Evolutionary conservation across 2,329 filamentous ascomycete genomes (phyloP).

Genomic region (Fusarium sp.): DNA sequence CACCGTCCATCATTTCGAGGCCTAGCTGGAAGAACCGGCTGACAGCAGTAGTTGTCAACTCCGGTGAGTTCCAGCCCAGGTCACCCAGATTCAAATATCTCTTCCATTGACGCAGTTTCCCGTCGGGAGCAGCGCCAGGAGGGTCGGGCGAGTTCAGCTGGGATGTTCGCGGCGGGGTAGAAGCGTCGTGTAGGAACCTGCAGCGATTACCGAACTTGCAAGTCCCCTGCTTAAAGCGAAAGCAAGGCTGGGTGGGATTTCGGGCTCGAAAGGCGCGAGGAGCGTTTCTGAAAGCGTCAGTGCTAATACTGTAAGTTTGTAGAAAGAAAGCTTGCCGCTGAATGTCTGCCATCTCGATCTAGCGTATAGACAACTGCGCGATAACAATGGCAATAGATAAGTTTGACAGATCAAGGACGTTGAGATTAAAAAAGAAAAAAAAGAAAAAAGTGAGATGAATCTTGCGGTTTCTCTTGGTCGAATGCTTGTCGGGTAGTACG

Average conservation of each 20-base stretch:
- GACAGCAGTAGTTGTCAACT: background rate
- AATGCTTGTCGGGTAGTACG: background rate
- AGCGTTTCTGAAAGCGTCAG: background rate
- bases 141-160: background rate
- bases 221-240: background rate
- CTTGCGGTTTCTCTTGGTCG: background rate
- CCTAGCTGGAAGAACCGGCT: background rate
- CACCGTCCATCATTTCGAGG: background rate
- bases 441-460: background rate
- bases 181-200: background rate
- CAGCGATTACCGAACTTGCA: background rate
- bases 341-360: background rate
- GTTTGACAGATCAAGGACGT: background rate
- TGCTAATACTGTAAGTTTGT: background rate
- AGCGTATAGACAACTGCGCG: background rate
- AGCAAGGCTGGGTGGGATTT: background rate
- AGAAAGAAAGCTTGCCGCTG: background rate
- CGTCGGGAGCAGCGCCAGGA: background rate
- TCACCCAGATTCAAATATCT: background rate
- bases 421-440: background rate
- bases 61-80: background rate
- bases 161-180: background rate
- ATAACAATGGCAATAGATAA: background rate
- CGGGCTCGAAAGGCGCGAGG: background rate
- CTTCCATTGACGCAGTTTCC: constrained; percentile 1